Conservation (phyloP, 805 yeast genomes). For the Cyberlindnera veronae region DNA sequence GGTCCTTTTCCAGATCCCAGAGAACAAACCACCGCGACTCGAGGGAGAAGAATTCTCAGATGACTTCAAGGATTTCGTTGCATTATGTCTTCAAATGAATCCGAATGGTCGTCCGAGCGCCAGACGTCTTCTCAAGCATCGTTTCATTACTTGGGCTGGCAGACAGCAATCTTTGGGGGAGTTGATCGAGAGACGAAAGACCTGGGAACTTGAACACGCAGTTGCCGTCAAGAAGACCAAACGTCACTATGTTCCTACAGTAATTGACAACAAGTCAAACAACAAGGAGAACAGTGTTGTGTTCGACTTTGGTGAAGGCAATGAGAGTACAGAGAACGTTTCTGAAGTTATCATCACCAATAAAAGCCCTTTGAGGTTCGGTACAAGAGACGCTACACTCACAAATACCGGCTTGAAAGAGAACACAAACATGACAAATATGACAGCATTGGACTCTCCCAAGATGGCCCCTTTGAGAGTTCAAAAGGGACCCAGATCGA, state of each 20-base stretch:
- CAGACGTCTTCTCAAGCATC: constrained; percentile 55
- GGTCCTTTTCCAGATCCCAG: constrained; percentile 34
- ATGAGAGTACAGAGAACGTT: constrained; percentile 10
- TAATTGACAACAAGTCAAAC: constrained; percentile 3
- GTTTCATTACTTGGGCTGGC: constrained; percentile 41
- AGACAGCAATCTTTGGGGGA: constrained; percentile 32
- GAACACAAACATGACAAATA: constrained; percentile 12
- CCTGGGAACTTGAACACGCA: constrained; percentile 34
- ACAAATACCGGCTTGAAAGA: constrained; percentile 2
- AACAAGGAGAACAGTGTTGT: constrained; percentile 7
- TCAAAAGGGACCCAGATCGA: background rate
- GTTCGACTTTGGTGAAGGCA: constrained; percentile 26
- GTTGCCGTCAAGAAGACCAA: constrained; percentile 2
- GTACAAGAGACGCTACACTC: constrained; percentile 5
- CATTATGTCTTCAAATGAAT: constrained; percentile 64
- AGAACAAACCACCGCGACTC: constrained; percentile 85
- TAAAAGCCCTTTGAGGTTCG: constrained; percentile 17
- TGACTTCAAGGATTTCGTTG: constrained; percentile 68
- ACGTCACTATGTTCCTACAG: constrained; percentile 32
- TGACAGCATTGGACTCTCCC: background rate
- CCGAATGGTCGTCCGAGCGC: constrained; percentile 69
- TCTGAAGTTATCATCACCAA: constrained; percentile 24
- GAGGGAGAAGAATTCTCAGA: constrained; percentile 75
- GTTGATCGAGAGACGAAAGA: constrained; percentile 41
- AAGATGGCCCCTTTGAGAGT: background rate